These are phyloP conservation scores for Albatrellus ellisii DNA, from an alignment of 768 basidiomycete species.

Conservation along the genomic window DNA sequence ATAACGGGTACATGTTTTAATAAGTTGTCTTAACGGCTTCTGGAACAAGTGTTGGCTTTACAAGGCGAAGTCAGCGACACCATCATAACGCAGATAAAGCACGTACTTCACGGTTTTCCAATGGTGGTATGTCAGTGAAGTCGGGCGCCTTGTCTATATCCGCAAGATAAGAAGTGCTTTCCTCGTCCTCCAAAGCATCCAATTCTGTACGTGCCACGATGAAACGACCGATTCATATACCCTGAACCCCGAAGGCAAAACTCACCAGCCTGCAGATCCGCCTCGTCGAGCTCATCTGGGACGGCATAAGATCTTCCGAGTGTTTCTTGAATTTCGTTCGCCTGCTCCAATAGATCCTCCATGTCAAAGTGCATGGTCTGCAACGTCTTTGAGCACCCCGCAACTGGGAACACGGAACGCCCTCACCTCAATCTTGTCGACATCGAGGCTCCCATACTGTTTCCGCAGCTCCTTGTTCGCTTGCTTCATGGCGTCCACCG, in stretches of 20 bases:
- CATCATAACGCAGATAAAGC: background rate
- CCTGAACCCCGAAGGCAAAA: conserved; percentile 4
- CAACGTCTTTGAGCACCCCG: background rate
- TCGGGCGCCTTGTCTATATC: conserved; percentile 85
- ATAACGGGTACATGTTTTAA: too few species aligned
- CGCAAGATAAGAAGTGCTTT: conserved; percentile 76
- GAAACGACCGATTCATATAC: background rate
- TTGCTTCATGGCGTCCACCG: conserved; percentile 88
- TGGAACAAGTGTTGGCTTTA: background rate
- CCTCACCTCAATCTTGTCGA: conserved; percentile 99
- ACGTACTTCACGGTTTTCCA: conserved; percentile 51
- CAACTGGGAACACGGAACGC: conserved; percentile 12
- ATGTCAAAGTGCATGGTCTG: conserved; percentile 96
- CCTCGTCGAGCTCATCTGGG: conserved; percentile 96
- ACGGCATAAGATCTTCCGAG: conserved; percentile 90
- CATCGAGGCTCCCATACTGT: conserved; percentile 94
- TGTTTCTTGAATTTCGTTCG: conserved; percentile 95
- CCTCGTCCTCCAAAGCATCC: conserved; percentile 87
- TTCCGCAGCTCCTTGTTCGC: conserved; percentile 96
- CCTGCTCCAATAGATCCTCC: conserved; percentile 94
- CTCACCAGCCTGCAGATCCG: conserved; percentile 89
- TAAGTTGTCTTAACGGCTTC: background rate
- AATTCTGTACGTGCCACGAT: conserved; percentile 48
- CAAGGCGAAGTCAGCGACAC: background rate
- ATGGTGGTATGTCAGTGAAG: conserved; percentile 81